Evolutionary conservation across 2,329 filamentous ascomycete genomes (phyloP), one percentile per base, ranked within the genome.

Genomic region (Monilinia fructigena): DNA sequence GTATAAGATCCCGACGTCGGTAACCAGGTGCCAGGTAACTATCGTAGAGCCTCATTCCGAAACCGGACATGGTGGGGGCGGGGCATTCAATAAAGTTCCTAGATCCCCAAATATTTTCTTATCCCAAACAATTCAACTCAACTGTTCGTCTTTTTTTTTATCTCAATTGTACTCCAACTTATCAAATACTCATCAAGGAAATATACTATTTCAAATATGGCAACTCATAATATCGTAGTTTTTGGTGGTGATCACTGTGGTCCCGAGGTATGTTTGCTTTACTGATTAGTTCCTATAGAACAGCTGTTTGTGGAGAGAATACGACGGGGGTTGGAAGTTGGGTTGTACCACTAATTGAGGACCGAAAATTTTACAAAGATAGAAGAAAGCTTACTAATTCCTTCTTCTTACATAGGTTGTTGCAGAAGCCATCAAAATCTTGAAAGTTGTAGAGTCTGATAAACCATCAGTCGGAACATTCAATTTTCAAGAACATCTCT

Each of bases 401-500:
- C 4, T 4, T 38, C 16, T 35, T 26, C 11, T 50, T 23, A 35
- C n/a, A 66, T 71, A 91, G 91, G 91, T 97, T 70, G 88, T 92
- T 67, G 86, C 87, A 70, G 93, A 97, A 81, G 92, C 87, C 68
- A 80, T 97, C 75, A 96, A 96, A 91, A 81, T 95, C 72, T 85
- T 98, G 76, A 90, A 89, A 77, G 84, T 89, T 5, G 82, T 98
- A 67, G 90, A 96, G 81, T 85, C 88, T 74, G 80, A 82, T 72
- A 88, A 86, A 76, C 84, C 88, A 66, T 84, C 90, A 65, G 63
- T 35, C 23, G 83, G 81, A 77, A 89, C 89, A 75, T 97, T 98
- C 82, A 92, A 95, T 77, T 89, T 97, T 74, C 86, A 97, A 77
- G 87, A 97, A 66, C 92, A 97, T 77, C 84, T 96, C 66, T 86